Percentiles rank a stretch among this genome's conserved stretches.
These are phyloP conservation scores for Verticillium klebahnii DNA, from an alignment of 2,329 filamentous ascomycete species.

Conservation along the genomic window DNA sequence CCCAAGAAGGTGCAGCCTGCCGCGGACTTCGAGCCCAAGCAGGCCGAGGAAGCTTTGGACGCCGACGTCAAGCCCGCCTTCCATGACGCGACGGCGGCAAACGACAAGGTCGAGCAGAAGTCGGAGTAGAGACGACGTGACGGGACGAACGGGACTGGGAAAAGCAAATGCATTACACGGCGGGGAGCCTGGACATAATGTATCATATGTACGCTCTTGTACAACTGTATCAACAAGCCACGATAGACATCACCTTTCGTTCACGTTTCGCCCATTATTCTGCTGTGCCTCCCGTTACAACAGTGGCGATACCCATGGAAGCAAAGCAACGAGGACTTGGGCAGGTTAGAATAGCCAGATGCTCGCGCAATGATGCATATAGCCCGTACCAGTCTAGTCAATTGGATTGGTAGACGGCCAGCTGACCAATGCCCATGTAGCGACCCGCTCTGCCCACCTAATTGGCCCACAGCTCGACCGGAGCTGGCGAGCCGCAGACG, in stretches of 20 bases:
- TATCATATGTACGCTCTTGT: not conserved
- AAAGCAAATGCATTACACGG: not conserved
- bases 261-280: not conserved
- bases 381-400: no score
- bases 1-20: not conserved
- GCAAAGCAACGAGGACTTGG: no score
- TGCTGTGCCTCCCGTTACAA: no score
- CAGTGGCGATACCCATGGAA: no score
- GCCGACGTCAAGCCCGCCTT: constrained; percentile 15
- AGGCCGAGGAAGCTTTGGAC: constrained; percentile 5
- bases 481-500: not conserved
- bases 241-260: constrained; percentile 1
- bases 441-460: not conserved
- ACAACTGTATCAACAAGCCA: constrained; percentile 6
- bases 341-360: no score
- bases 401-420: not conserved
- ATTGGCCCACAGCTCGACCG: not conserved
- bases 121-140: not conserved
- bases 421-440: not conserved
- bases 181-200: not conserved
- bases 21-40: not conserved
- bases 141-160: not conserved
- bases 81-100: constrained; percentile 26
- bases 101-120: constrained; percentile 11
- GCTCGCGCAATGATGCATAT: no score